These are phyloP conservation scores for Capronia americana DNA, from an alignment of 2,329 filamentous ascomycete genomes.

Conservation along the genomic window DNA sequence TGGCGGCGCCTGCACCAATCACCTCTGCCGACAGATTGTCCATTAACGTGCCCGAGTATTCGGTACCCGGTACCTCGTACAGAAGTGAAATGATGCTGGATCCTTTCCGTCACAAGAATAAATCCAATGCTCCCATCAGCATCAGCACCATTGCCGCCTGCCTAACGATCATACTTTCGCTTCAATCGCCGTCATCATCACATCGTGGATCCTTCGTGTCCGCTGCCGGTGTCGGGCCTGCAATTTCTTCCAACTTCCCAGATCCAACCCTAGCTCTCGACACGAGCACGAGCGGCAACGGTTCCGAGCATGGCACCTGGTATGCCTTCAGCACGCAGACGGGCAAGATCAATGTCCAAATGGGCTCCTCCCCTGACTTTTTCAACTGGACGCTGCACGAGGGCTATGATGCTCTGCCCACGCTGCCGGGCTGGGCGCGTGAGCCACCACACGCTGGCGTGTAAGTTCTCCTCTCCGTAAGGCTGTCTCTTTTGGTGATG, in stretches of 20 bases:
- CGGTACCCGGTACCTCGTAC: not conserved
- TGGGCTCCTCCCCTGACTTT: slow-evolving; percentile 57
- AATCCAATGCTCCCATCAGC: not conserved
- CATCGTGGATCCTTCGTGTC: slow-evolving; percentile 3
- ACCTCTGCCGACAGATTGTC: not conserved
- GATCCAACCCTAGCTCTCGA: slow-evolving; percentile 60
- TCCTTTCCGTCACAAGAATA: not conserved
- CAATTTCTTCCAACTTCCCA: slow-evolving; percentile 57
- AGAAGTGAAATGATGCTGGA: not conserved
- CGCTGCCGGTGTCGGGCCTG: slow-evolving; percentile 18
- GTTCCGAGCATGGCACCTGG: slow-evolving; percentile 48
- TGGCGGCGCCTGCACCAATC: not conserved
- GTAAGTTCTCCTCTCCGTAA: not conserved
- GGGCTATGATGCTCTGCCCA: slow-evolving; percentile 59
- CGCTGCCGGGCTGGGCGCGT: slow-evolving; percentile 58
- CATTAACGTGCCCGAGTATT: no score
- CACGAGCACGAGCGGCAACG: slow-evolving; percentile 39
- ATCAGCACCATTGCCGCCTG: slow-evolving; percentile 6
- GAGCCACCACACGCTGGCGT: slow-evolving; percentile 45
- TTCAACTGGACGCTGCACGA: slow-evolving; percentile 55
- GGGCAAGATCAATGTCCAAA: slow-evolving; percentile 58
- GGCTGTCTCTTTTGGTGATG: not conserved
- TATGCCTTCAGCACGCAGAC: slow-evolving; percentile 63
- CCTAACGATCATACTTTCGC: slow-evolving; percentile 7
- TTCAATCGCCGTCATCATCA: slow-evolving; percentile 14